phyloP scores from a whole-genome alignment of 345 rosid genomes.

The Pugionium cornutum region DNA sequence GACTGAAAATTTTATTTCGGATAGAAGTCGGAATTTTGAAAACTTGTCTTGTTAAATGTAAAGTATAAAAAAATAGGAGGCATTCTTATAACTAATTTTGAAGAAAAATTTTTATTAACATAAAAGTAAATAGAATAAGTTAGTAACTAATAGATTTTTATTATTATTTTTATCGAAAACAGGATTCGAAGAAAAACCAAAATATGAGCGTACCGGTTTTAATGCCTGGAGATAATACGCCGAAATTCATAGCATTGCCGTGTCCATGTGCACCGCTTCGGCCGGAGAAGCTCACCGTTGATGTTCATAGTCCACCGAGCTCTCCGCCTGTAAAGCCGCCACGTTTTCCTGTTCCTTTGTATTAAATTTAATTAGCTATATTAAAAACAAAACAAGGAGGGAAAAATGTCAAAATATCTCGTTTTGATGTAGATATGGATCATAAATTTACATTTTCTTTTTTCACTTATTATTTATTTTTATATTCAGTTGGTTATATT shows the following conservation, averaged over 20 bases:
- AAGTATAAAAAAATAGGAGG: background rate
- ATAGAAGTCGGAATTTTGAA: background rate
- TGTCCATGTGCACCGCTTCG: slow-evolving; percentile 76
- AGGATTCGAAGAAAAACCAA: slow-evolving; percentile 57
- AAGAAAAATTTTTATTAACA: background rate
- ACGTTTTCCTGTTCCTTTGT: slow-evolving; percentile 66
- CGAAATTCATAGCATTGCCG: slow-evolving; percentile 92
- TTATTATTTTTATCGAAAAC: background rate
- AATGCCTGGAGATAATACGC: slow-evolving; percentile 89
- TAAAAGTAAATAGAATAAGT: background rate
- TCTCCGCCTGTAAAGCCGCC: slow-evolving; percentile 50
- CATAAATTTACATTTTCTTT: slow-evolving; percentile 35
- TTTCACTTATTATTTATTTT: slow-evolving; percentile 26
- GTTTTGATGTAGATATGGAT: slow-evolving; percentile 41
- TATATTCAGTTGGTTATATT: slow-evolving; percentile 25
- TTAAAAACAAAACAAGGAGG: slow-evolving; percentile 6
- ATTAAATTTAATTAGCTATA: slow-evolving; percentile 44
- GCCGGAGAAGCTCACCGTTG: slow-evolving; percentile 44
- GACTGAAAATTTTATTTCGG: background rate
- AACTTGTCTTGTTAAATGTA: background rate
- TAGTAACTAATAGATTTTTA: background rate
- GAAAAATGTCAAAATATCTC: slow-evolving; percentile 27
- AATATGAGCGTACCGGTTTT: slow-evolving; percentile 72
- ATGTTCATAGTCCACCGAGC: slow-evolving; percentile 48
- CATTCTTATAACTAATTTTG: background rate